Conservation (phyloP, 176 grass and related monocot genomes). For the Eragrostis nindensis region DNA sequence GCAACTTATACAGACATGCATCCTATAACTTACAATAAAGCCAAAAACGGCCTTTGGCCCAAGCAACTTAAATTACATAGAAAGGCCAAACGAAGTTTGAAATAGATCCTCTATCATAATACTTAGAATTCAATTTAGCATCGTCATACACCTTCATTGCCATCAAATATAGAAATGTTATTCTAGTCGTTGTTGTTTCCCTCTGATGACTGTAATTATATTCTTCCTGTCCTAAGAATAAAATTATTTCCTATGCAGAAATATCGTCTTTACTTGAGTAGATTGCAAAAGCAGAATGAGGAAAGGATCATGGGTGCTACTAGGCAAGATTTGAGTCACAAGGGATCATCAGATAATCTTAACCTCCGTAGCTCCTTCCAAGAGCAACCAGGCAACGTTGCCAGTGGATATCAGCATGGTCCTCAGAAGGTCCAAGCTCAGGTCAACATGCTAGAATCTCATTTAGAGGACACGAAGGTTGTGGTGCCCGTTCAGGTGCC, state of each 20-base stretch:
- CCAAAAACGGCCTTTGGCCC: not conserved
- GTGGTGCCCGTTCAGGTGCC: constrained; percentile 27
- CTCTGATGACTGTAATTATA: constrained; percentile 2
- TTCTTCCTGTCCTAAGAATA: constrained; percentile 17
- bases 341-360: constrained; percentile 54
- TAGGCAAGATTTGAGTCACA: constrained; percentile 62
- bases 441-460: constrained; percentile 44
- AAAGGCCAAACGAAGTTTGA: too few species aligned
- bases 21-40: not conserved
- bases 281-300: constrained; percentile 94
- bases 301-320: constrained; percentile 52
- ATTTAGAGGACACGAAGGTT: constrained; percentile 53
- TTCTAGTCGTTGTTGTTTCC: constrained; percentile 13
- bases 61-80: too few species aligned
- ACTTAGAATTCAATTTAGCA: constrained; percentile 39
- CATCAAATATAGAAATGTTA: not conserved
- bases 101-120: constrained; percentile 4
- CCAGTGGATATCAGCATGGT: constrained; percentile 41
- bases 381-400: constrained; percentile 46
- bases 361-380: constrained; percentile 57
- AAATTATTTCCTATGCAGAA: constrained; percentile 69
- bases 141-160: too few species aligned
- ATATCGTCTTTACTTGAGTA: constrained; percentile 97
- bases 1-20: constrained; percentile 11
- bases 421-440: constrained; percentile 54